A percentile compares a stretch with the other conserved stretches of the same genome.
These are phyloP conservation scores for Bonnemaisonia californica DNA, from an alignment of 31 red algal genomes.

Conservation along the genomic window DNA sequence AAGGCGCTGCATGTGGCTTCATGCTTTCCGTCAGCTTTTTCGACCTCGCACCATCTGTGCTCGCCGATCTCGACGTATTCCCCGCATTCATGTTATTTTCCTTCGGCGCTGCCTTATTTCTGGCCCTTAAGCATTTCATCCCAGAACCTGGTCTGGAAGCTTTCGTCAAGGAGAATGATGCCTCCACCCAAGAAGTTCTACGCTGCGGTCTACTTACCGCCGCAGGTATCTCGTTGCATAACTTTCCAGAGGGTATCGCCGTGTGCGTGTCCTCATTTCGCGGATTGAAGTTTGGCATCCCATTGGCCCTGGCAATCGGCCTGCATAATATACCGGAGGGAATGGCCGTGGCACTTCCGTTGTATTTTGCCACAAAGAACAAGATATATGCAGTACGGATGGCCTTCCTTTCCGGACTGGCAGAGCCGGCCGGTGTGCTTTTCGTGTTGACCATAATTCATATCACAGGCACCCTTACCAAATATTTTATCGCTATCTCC, in stretches of 20 bases:
- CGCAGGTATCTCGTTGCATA: slow-evolving; percentile 56
- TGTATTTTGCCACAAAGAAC: slow-evolving; percentile 60
- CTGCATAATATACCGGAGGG: slow-evolving; percentile 76
- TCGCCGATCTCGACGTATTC: slow-evolving; percentile 21
- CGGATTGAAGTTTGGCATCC: slow-evolving; percentile 46
- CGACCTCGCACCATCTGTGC: slow-evolving; percentile 42
- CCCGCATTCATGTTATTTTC: background rate
- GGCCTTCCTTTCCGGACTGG: slow-evolving; percentile 58
- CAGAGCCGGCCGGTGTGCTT: slow-evolving; percentile 70
- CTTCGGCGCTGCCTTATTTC: slow-evolving; percentile 37
- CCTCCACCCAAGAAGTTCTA: background rate
- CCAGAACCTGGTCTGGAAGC: slow-evolving; percentile 52
- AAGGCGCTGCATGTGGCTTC: slow-evolving; percentile 61
- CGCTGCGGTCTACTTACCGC: slow-evolving; percentile 35
- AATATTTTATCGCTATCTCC: slow-evolving; percentile 14
- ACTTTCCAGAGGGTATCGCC: slow-evolving; percentile 60
- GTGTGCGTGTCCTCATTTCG: slow-evolving; percentile 51
- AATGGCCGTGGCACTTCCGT: slow-evolving; percentile 58
- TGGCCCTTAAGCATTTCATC: slow-evolving; percentile 40
- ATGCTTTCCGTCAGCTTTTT: slow-evolving; percentile 51
- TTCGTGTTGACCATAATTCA: slow-evolving; percentile 26
- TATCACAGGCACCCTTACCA: slow-evolving; percentile 33
- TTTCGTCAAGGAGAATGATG: background rate
- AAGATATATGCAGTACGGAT: slow-evolving; percentile 34
- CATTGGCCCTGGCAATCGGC: slow-evolving; percentile 62